Evolutionary conservation across 257 asterid species (phyloP).

Genomic region (Eucommia ulmoides): DNA sequence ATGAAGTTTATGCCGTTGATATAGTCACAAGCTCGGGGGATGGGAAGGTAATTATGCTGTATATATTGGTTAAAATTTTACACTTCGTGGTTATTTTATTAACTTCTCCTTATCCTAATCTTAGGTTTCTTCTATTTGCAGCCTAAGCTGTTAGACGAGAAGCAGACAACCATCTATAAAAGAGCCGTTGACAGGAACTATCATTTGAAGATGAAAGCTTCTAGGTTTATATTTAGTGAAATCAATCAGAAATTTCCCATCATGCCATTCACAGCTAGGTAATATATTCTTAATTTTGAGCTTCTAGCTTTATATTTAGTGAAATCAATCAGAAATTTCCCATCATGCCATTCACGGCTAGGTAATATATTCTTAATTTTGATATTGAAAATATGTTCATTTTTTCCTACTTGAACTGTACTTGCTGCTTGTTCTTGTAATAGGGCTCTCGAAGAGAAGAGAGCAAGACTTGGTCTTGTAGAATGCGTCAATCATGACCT

Average conservation of each 20-base stretch:
- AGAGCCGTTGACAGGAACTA: conserved; percentile 88
- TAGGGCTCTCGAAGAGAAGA: conserved; percentile 97
- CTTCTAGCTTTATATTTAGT: conserved; percentile 83
- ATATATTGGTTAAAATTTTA: neutral
- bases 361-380: conserved; percentile 13
- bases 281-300: conserved; percentile 6
- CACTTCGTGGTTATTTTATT: neutral
- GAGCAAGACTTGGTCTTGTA: conserved; percentile 76
- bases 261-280: conserved; percentile 82
- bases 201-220: conserved; percentile 85
- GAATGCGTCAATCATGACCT: conserved; percentile 92
- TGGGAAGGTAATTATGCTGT: conserved; percentile 53
- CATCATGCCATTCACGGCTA: conserved; percentile 76
- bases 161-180: conserved; percentile 84
- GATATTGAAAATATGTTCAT: neutral
- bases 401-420: neutral
- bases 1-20: conserved; percentile 78
- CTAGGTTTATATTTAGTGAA: conserved; percentile 85
- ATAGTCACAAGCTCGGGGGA: conserved; percentile 91
- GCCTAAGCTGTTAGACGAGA: conserved; percentile 85
- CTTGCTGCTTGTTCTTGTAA: conserved; percentile 3
- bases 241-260: conserved; percentile 81
- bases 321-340: conserved; percentile 87
- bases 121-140: too few relatives aligned
- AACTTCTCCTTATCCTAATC: too few relatives aligned